phyloP scores from a whole-genome alignment of 2,329 filamentous ascomycete genomes.

The Paecilomyces fulvus region DNA sequence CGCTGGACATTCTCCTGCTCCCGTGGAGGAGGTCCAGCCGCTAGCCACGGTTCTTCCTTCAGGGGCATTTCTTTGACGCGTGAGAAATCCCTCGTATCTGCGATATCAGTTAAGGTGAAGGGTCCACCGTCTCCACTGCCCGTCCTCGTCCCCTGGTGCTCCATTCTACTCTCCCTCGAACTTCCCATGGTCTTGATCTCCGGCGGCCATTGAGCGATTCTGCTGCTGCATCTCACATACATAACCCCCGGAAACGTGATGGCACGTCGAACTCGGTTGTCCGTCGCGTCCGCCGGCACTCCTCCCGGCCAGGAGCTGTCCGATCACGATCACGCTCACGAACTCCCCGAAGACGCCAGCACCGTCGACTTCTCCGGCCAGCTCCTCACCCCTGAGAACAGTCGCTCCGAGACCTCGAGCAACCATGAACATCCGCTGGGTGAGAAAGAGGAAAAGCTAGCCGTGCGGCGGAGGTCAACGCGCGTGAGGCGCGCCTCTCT shows the following conservation, averaged over 20 bases:
- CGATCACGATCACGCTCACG: conserved; percentile 13
- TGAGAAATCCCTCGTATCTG: not conserved
- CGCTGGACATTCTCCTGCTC: not conserved
- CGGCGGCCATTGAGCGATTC: conserved; percentile 6
- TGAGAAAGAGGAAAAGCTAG: conserved; percentile 21
- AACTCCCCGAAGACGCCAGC: conserved; percentile 21
- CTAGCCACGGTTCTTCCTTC: not conserved
- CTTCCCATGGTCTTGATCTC: conserved; percentile 8
- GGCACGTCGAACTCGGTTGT: conserved; percentile 19
- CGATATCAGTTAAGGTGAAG: not conserved
- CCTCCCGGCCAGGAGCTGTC: conserved; percentile 16
- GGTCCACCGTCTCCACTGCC: not conserved
- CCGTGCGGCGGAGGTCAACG: conserved; percentile 26
- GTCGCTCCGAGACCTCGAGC: conserved; percentile 36
- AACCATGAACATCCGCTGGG: conserved; percentile 28
- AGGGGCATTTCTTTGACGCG: not conserved
- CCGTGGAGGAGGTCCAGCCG: not conserved
- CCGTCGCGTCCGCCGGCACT: conserved; percentile 22
- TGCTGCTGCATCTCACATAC: conserved; percentile 1
- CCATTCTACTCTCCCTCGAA: not conserved
- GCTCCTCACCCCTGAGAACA: conserved; percentile 36
- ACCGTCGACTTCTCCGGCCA: conserved; percentile 29
- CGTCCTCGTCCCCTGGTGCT: not conserved
- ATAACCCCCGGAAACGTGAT: conserved; percentile 9
- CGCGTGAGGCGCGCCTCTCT: conserved; percentile 34